Percentiles rank a stretch among this genome's conserved stretches.
Conservation (phyloP, 495 filamentous ascomycete species). For the Penicillium lividum region DNA sequence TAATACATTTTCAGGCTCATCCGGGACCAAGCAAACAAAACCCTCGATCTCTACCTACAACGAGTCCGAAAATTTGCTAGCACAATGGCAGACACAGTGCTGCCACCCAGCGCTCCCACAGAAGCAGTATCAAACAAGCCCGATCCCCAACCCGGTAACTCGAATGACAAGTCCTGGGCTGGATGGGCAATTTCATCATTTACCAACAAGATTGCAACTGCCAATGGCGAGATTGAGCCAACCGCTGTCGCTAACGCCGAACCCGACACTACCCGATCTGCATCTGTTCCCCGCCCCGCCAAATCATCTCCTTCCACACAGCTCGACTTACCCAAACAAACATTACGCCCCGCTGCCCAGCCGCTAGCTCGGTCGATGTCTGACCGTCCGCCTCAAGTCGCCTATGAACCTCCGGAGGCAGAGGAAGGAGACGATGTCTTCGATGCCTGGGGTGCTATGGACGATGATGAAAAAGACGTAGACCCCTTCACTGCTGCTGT, state of each 20-base stretch:
- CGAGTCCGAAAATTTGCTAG: slow-evolving; percentile 74
- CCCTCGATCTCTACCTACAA: slow-evolving; percentile 84
- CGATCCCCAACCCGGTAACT: slow-evolving; percentile 71
- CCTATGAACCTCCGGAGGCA: slow-evolving; percentile 36
- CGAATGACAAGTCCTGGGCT: slow-evolving; percentile 76
- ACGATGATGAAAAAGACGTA: slow-evolving; percentile 55
- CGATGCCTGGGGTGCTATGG: slow-evolving; percentile 73
- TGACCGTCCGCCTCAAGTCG: slow-evolving; percentile 45
- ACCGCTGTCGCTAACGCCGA: slow-evolving; percentile 34
- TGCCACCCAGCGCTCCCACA: slow-evolving; percentile 49
- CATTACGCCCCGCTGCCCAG: slow-evolving; percentile 38
- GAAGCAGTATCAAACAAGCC: slow-evolving; percentile 43
- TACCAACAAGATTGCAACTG: slow-evolving; percentile 85
- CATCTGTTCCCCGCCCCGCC: slow-evolving; percentile 47
- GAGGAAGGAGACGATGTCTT: slow-evolving; percentile 58
- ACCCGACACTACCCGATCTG: slow-evolving; percentile 40
- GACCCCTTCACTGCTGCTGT: slow-evolving; percentile 50
- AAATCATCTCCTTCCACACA: slow-evolving; percentile 57
- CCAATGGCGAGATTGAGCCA: slow-evolving; percentile 79
- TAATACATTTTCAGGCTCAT: slow-evolving; percentile 53
- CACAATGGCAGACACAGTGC: slow-evolving; percentile 76
- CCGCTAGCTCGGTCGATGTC: slow-evolving; percentile 44
- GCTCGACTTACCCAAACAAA: slow-evolving; percentile 31
- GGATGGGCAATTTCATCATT: slow-evolving; percentile 99
- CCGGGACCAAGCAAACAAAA: slow-evolving; percentile 88